Evolutionary conservation across 2,329 filamentous ascomycete species (phyloP).

Genomic region (Penicillium sp.): DNA sequence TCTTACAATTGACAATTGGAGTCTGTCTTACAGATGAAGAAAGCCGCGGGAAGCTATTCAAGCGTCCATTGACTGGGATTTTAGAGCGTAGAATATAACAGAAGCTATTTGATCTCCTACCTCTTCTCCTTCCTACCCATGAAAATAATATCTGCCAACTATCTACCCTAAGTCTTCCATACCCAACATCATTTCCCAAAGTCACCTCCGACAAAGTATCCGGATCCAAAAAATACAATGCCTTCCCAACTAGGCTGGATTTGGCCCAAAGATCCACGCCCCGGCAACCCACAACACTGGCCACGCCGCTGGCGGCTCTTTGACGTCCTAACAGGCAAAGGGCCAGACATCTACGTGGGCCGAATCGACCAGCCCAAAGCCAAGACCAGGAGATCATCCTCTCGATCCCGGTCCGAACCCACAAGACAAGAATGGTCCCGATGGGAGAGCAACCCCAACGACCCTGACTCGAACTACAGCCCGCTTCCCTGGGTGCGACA

Average conservation of each 20-base stretch:
- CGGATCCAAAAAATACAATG: not conserved
- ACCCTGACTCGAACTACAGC: slow-evolving; percentile 2
- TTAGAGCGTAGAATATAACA: not conserved
- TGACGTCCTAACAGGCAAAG: slow-evolving; percentile 39
- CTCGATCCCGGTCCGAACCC: not conserved
- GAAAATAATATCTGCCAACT: no score
- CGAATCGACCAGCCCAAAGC: slow-evolving; percentile 13
- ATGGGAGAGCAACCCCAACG: slow-evolving; percentile 9
- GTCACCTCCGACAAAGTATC: not conserved
- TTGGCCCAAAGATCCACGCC: slow-evolving; percentile 40
- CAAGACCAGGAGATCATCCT: not conserved
- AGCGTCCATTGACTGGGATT: not conserved
- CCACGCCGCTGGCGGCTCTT: slow-evolving; percentile 30
- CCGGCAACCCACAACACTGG: slow-evolving; percentile 33
- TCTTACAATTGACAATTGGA: not conserved
- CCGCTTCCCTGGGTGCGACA: slow-evolving; percentile 23
- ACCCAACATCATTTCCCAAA: not conserved
- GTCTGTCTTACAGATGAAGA: not conserved
- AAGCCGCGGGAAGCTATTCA: not conserved
- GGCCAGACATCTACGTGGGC: slow-evolving; percentile 45
- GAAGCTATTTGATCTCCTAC: not conserved
- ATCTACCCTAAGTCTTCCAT: not conserved
- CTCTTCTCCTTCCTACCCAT: not conserved
- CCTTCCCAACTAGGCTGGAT: slow-evolving; percentile 28
- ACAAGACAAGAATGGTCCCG: slow-evolving; percentile 12